A percentile compares a stretch with the other conserved stretches of the same genome.
phyloP scores from a whole-genome alignment of 176 grass and related monocot genomes.

The Rhynchospora breviuscula region DNA sequence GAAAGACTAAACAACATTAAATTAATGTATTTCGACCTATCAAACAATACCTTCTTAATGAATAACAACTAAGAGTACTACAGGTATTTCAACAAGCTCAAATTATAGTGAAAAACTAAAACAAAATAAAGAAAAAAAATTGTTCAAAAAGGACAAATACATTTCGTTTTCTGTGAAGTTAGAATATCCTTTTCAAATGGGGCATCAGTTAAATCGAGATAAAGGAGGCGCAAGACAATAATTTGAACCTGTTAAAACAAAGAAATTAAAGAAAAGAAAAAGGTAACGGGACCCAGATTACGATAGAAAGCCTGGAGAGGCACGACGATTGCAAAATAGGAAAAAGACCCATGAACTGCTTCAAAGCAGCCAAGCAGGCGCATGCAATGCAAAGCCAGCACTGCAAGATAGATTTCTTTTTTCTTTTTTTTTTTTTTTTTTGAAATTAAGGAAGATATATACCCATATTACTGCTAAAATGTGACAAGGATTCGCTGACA shows the following conservation, averaged over 20 bases:
- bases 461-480: neutral
- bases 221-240: neutral
- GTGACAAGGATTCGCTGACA: neutral
- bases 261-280: neutral
- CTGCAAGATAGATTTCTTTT: neutral
- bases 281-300: neutral
- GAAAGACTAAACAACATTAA: no score
- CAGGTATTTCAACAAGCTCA: neutral
- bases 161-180: neutral
- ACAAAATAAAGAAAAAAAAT: neutral
- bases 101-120: neutral
- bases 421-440: no score
- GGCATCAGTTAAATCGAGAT: neutral
- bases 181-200: neutral
- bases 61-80: no score
- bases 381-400: neutral
- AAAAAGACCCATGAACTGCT: neutral
- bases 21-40: no score
- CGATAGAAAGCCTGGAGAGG: neutral
- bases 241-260: neutral
- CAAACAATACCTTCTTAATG: no score
- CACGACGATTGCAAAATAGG: neutral
- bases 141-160: neutral
- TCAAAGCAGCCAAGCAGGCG: no score
- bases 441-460: no score